phyloP scores from a whole-genome alignment of 495 filamentous ascomycete species.

The Hypoxylon perforatum region DNA sequence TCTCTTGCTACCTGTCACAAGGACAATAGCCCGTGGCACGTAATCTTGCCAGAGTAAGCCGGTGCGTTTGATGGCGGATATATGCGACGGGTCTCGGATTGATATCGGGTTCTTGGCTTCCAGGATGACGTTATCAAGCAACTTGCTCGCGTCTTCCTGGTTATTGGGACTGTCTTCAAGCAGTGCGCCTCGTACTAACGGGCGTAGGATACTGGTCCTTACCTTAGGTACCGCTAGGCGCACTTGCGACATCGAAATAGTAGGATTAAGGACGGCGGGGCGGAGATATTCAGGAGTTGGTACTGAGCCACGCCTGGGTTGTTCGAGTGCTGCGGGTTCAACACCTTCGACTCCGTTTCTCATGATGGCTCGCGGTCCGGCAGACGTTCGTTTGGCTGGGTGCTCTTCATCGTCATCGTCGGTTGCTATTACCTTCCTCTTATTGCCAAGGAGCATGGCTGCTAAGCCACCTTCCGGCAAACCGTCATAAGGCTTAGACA shows the following conservation, averaged over 20 bases:
- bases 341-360: conserved; percentile 81
- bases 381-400: conserved; percentile 71
- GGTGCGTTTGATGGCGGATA: conserved; percentile 85
- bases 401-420: conserved; percentile 73
- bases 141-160: conserved; percentile 67
- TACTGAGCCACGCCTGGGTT: conserved; percentile 66
- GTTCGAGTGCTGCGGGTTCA: conserved; percentile 69
- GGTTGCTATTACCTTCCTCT: conserved; percentile 78
- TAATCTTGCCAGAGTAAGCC: conserved; percentile 93
- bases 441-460: conserved; percentile 89
- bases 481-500: conserved; percentile 94
- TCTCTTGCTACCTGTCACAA: conserved; percentile 86
- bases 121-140: conserved; percentile 65
- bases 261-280: conserved; percentile 85
- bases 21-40: conserved; percentile 81
- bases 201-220: conserved; percentile 78
- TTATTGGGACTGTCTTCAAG: conserved; percentile 54
- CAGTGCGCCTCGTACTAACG: conserved; percentile 64
- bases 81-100: conserved; percentile 81
- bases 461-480: conserved; percentile 89
- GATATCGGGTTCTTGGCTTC: conserved; percentile 64
- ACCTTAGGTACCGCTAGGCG: conserved; percentile 90
- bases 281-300: conserved; percentile 87
- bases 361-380: conserved; percentile 78
- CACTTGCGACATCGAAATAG: conserved; percentile 83